phyloP scores from a whole-genome alignment of 2,329 filamentous ascomycete genomes.

The Aureobasidium leucospermi region DNA sequence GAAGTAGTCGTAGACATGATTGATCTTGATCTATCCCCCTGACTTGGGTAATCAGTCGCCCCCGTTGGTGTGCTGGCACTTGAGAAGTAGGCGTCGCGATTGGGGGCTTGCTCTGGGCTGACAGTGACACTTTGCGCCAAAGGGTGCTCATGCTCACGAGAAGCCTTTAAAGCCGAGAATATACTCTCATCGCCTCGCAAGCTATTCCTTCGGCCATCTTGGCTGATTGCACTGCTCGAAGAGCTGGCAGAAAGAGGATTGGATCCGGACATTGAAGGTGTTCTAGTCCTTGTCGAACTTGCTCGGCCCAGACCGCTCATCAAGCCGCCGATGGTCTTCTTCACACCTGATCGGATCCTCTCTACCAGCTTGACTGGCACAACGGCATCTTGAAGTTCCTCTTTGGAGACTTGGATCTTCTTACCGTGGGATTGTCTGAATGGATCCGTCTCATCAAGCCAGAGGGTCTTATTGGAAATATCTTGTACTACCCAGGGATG shows the following conservation, averaged over 20 bases:
- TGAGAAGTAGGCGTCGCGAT: slow-evolving; percentile 10
- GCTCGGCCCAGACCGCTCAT: slow-evolving; percentile 29
- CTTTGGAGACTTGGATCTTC: slow-evolving; percentile 85
- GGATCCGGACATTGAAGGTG: slow-evolving; percentile 13
- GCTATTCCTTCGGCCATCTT: slow-evolving; percentile 49
- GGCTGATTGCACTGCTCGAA: slow-evolving; percentile 48
- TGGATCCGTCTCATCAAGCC: slow-evolving; percentile 94
- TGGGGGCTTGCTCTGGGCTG: slow-evolving; percentile 48
- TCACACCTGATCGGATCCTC: slow-evolving; percentile 69
- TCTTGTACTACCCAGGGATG: slow-evolving; percentile 85
- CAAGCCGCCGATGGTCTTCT: slow-evolving; percentile 45
- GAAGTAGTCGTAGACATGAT: slow-evolving; percentile 36
- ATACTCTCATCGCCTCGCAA: slow-evolving; percentile 52
- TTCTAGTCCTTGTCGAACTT: slow-evolving; percentile 14
- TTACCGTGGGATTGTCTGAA: slow-evolving; percentile 68
- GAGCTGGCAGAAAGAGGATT: slow-evolving; percentile 29
- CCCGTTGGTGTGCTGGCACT: slow-evolving; percentile 5
- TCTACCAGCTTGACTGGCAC: slow-evolving; percentile 83
- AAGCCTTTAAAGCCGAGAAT: slow-evolving; percentile 43
- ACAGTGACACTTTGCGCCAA: slow-evolving; percentile 67
- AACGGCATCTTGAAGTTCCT: slow-evolving; percentile 83
- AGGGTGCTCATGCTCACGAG: slow-evolving; percentile 58
- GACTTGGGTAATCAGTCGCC: slow-evolving; percentile 19
- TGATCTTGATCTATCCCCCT: slow-evolving; percentile 35
- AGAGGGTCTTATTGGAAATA: slow-evolving; percentile 64